Conservation (phyloP, 257 asterid genomes). For the Solanum raphanifolium region DNA sequence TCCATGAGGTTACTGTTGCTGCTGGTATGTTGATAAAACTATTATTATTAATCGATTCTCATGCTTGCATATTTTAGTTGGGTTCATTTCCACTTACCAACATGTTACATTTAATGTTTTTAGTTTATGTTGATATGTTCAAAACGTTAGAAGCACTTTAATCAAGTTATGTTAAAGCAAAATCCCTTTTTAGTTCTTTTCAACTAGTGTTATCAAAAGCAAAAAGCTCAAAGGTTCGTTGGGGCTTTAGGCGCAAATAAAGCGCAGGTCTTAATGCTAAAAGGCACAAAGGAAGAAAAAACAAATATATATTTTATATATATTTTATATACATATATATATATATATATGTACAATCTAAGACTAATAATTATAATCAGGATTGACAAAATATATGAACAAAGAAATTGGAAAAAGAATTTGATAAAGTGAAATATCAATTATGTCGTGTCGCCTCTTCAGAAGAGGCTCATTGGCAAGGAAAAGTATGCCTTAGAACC, state of each 20-base stretch:
- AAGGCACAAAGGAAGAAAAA: background rate
- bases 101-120: background rate
- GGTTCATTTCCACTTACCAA: background rate
- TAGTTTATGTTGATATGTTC: background rate
- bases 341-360: background rate
- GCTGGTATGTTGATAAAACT: conserved; percentile 47
- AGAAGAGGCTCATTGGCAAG: background rate
- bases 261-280: background rate
- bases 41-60: background rate
- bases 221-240: background rate
- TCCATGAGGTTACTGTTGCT: conserved; percentile 84
- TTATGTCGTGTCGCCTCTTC: background rate
- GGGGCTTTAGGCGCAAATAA: background rate
- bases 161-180: background rate
- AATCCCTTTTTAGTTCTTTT: background rate
- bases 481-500: background rate
- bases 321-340: too few relatives aligned
- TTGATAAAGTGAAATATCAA: background rate
- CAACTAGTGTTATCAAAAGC: background rate
- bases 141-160: background rate
- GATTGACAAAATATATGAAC: background rate
- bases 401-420: background rate
- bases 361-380: background rate
- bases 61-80: background rate
- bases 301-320: too few relatives aligned